phyloP scores from a whole-genome alignment of 352 stramenopile species.

The Blastocystis sp. region DNA sequence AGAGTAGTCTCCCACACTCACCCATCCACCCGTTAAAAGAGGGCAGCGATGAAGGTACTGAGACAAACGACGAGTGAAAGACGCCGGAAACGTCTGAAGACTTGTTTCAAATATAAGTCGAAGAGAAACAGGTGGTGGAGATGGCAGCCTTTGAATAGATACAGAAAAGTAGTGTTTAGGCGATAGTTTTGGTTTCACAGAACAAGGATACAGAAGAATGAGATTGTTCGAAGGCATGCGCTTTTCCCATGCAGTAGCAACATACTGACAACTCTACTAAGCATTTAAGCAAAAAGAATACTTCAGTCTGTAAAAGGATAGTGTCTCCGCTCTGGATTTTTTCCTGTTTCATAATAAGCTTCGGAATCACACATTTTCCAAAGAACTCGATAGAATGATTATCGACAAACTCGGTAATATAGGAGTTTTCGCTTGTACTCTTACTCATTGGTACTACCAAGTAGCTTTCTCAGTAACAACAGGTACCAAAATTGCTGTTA shows the following conservation, averaged over 20 bases:
- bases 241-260: conserved; percentile 26
- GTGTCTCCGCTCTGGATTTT: background rate
- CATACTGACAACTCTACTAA: background rate
- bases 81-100: background rate
- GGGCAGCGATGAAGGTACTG: conserved; percentile 44
- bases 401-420: background rate
- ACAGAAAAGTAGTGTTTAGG: background rate
- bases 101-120: background rate
- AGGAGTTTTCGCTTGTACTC: background rate
- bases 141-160: background rate
- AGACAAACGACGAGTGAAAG: background rate
- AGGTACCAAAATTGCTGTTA: too few species aligned
- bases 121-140: background rate
- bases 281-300: background rate
- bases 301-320: background rate
- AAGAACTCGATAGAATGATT: background rate
- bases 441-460: background rate
- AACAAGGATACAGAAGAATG: background rate
- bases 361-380: conserved; percentile 20
- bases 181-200: background rate
- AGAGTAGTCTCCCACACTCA: background rate
- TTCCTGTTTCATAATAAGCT: conserved; percentile 25
- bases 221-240: background rate
- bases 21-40: background rate
- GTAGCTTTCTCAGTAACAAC: too few species aligned